Percentiles rank a stretch among this genome's conserved stretches.
phyloP scores from a whole-genome alignment of 2,329 filamentous ascomycete genomes.

The Aspergillus fumigatus region DNA sequence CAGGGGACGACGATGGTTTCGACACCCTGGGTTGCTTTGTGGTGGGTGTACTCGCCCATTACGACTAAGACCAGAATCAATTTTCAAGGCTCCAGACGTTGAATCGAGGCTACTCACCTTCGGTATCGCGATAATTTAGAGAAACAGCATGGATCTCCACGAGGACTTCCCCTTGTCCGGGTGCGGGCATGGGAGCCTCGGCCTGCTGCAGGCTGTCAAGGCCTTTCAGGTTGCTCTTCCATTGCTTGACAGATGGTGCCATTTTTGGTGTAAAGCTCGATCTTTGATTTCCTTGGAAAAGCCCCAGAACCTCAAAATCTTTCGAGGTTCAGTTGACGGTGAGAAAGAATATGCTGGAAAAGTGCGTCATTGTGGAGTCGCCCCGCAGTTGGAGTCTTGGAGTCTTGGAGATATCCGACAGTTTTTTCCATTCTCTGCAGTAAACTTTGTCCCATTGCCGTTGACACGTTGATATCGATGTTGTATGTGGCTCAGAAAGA shows the following conservation, averaged over 20 bases:
- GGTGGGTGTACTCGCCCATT: slow-evolving; percentile 64
- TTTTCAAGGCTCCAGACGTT: not conserved
- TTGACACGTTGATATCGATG: not conserved
- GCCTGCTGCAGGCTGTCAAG: slow-evolving; percentile 49
- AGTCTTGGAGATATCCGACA: not conserved
- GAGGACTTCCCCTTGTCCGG: slow-evolving; percentile 50
- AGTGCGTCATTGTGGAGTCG: not conserved
- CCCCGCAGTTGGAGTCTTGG: no score
- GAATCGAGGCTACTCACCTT: slow-evolving; percentile 18
- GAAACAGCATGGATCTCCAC: slow-evolving; percentile 50
- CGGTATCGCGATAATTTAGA: slow-evolving; percentile 51
- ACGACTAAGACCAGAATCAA: slow-evolving; percentile 43
- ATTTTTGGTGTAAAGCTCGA: not conserved
- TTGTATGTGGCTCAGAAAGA: not conserved
- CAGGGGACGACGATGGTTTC: slow-evolving; percentile 54
- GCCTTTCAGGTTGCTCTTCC: slow-evolving; percentile 54
- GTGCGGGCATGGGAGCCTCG: slow-evolving; percentile 44
- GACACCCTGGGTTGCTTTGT: slow-evolving; percentile 47
- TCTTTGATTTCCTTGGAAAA: not conserved
- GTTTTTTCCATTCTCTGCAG: not conserved
- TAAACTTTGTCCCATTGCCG: not conserved
- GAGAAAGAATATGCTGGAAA: not conserved
- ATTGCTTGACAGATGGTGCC: slow-evolving; percentile 37
- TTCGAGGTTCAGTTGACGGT: no score
- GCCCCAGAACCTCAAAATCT: not conserved